These are phyloP conservation scores for Talaromyces adpressus DNA, from an alignment of 495 filamentous ascomycete species.

Conservation along the genomic window DNA sequence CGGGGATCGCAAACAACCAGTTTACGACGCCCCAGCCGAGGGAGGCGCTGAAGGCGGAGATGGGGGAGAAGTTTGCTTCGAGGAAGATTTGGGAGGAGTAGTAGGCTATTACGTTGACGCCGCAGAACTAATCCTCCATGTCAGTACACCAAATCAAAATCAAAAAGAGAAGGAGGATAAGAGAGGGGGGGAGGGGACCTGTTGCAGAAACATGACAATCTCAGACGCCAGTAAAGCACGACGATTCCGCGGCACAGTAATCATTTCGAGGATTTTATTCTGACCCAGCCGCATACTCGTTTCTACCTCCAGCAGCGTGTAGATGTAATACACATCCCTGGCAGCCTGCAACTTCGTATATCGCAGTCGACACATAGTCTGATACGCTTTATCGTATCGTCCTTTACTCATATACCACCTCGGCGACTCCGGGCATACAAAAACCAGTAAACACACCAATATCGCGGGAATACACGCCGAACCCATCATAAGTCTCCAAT, in stretches of 20 bases:
- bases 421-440: conserved; percentile 66
- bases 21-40: conserved; percentile 76
- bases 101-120: conserved; percentile 57
- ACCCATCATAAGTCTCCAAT: conserved; percentile 81
- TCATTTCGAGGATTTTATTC: conserved; percentile 59
- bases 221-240: conserved; percentile 66
- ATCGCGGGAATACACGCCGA: conserved; percentile 70
- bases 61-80: conserved; percentile 40
- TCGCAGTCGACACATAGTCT: conserved; percentile 59
- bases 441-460: conserved; percentile 62
- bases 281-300: conserved; percentile 50
- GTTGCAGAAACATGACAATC: conserved; percentile 85
- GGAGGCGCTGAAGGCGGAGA: conserved; percentile 56
- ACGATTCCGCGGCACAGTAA: conserved; percentile 71
- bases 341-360: conserved; percentile 70
- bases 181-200: conserved; percentile 35
- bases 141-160: not conserved
- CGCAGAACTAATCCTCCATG: conserved; percentile 34
- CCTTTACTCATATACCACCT: conserved; percentile 74
- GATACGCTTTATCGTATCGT: conserved; percentile 57
- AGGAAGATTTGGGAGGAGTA: conserved; percentile 49
- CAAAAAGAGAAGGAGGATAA: not conserved
- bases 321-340: conserved; percentile 76
- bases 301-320: conserved; percentile 64
- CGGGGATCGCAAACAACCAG: conserved; percentile 70